Evolutionary conservation across 495 filamentous ascomycete genomes (phyloP).

Genomic region (Talaromyces thailandensis): DNA sequence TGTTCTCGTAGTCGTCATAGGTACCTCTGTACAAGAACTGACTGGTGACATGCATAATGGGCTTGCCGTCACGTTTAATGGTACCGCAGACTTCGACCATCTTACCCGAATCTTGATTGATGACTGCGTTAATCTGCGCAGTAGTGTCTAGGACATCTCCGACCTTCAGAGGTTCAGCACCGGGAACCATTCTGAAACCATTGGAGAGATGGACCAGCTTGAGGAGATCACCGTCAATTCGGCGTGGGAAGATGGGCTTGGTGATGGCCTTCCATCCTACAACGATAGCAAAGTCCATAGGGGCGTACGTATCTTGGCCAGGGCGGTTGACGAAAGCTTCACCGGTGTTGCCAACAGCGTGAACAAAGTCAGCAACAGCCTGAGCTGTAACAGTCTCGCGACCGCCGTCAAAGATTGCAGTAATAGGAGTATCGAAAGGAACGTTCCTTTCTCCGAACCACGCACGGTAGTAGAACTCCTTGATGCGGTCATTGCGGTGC

Average conservation of each 20-base stretch:
- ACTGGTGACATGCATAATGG: constrained; percentile 98
- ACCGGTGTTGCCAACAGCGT: constrained; percentile 94
- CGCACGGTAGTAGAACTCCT: constrained; percentile 83
- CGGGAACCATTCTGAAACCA: constrained; percentile 95
- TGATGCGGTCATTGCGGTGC: constrained; percentile 76
- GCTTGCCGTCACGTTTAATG: constrained; percentile 71
- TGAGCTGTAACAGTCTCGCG: constrained; percentile 75
- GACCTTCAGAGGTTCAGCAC: constrained; percentile 87
- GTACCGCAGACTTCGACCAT: constrained; percentile 99
- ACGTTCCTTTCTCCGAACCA: constrained; percentile 89
- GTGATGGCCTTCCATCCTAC: constrained; percentile 99
- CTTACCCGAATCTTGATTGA: constrained; percentile 97
- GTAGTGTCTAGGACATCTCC: constrained; percentile 88
- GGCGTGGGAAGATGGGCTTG: constrained; percentile 93
- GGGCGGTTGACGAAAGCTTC: constrained; percentile 98
- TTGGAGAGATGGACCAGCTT: constrained; percentile 95
- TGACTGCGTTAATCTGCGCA: constrained; percentile 91
- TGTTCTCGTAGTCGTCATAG: constrained; percentile 93
- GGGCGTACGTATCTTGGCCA: constrained; percentile 88
- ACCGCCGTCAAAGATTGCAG: constrained; percentile 82
- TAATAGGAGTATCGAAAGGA: constrained; percentile 75
- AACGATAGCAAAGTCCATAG: constrained; percentile 99
- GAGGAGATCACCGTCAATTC: constrained; percentile 88
- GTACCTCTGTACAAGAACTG: constrained; percentile 93
- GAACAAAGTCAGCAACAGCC: constrained; percentile 95